phyloP scores from a whole-genome alignment of 805 yeast genomes.

The Ogataea minuta region DNA sequence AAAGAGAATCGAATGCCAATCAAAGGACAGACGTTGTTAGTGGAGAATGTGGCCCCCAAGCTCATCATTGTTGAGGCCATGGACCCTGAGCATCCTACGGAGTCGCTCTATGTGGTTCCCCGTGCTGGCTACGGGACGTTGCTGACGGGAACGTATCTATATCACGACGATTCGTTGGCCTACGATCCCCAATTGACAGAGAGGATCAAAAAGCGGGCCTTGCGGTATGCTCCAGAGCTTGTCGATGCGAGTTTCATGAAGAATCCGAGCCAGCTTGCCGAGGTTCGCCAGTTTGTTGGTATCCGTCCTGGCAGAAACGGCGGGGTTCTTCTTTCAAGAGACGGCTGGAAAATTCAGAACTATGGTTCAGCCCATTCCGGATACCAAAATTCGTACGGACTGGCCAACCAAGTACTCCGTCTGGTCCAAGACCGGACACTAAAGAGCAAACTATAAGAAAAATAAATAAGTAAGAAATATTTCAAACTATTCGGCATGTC shows the following conservation, averaged over 20 bases:
- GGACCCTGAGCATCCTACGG: conserved; percentile 37
- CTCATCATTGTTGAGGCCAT: conserved; percentile 35
- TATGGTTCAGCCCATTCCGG: conserved; percentile 81
- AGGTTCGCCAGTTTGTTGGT: conserved; percentile 60
- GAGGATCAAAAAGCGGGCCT: conserved; percentile 43
- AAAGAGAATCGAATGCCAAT: conserved; percentile 46
- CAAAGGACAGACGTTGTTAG: conserved; percentile 57
- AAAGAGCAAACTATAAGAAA: conserved; percentile 1
- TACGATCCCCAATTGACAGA: conserved; percentile 49
- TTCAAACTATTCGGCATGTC: conserved; percentile 2
- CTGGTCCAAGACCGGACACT: conserved; percentile 20
- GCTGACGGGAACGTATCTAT: conserved; percentile 50
- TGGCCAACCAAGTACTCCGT: conserved; percentile 24
- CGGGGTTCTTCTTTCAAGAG: conserved; percentile 48
- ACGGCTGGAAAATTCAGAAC: conserved; percentile 46
- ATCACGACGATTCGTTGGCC: conserved; percentile 23
- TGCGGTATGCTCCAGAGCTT: conserved; percentile 52
- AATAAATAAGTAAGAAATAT: neutral
- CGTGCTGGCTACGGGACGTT: conserved; percentile 65
- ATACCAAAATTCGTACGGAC: conserved; percentile 47
- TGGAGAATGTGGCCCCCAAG: conserved; percentile 42
- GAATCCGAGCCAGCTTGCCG: conserved; percentile 44
- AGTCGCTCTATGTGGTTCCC: conserved; percentile 59
- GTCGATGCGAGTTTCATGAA: conserved; percentile 23
- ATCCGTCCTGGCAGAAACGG: conserved; percentile 66